Percentiles rank a stretch among this genome's conserved stretches.
phyloP scores from a whole-genome alignment of 2,329 filamentous ascomycete genomes.

The Penicillium sp. region DNA sequence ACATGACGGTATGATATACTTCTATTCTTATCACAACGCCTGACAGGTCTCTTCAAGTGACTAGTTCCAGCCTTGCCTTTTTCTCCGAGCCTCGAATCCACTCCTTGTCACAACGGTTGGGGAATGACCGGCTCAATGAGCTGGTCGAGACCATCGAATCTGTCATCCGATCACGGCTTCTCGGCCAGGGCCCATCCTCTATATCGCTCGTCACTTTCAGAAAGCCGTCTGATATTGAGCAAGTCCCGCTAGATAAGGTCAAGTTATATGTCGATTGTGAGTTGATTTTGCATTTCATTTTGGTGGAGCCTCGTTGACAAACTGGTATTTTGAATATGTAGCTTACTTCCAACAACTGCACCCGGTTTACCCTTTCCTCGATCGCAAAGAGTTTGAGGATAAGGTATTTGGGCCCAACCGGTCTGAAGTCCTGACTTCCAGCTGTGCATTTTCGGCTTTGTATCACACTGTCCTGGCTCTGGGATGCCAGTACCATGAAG shows the following conservation, averaged over 20 bases:
- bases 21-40: not conserved
- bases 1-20: not conserved
- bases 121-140: constrained; percentile 24
- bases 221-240: not conserved
- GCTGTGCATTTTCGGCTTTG: constrained; percentile 37
- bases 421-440: constrained; percentile 21
- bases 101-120: constrained; percentile 26
- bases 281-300: not conserved
- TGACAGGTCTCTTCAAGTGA: constrained; percentile 19
- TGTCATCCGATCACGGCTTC: not conserved
- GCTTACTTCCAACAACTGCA: constrained; percentile 44
- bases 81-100: constrained; percentile 36
- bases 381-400: constrained; percentile 36
- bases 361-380: constrained; percentile 43
- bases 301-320: not conserved
- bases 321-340: constrained; percentile 8
- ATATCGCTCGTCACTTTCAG: not conserved
- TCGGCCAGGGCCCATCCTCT: not conserved
- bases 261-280: constrained; percentile 3
- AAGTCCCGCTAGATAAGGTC: not conserved
- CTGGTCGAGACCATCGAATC: constrained; percentile 12
- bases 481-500: constrained; percentile 36
- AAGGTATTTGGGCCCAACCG: constrained; percentile 29
- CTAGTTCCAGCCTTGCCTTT: constrained; percentile 35
- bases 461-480: constrained; percentile 42